Base-by-base conservation (phyloP, 257 asterid genomes). In the Capsicum baccatum region DNA sequence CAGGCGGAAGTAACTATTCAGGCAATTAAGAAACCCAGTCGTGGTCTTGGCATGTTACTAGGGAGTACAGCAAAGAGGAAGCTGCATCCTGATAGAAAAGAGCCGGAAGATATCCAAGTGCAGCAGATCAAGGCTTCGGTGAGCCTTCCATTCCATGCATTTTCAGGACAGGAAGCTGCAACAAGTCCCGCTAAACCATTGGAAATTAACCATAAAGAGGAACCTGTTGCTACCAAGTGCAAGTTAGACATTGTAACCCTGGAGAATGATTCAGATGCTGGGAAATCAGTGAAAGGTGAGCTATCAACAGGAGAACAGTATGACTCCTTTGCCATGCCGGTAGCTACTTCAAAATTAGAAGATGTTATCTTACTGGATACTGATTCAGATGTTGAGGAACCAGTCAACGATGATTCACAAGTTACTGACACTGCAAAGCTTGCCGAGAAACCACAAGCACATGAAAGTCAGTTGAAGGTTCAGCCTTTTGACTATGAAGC, bases 31-130 rank as follows among this genome's bases (percentile, higher is more conserved):
- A 97, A 95, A 89, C 98, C 98, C 67, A 92, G 85, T 87, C 93
- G 95, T 85, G 93, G 95, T 84, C 92, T 95, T 87, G 98, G 98
- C 89, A 93, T 96, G 58, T 62, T 95, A 90, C 89, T 97, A 35
- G 98, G 98, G 71, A 87, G 88, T 84, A 84, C 97, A 39, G 89
- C 92, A 11, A 95, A 97, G 88, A 90, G 97, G 88, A 97, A 93
- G 92, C 88, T 90, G 88, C 90, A 88, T 79, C 85, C 97, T 68
- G 94, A 91, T 69, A 92, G 79, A 86, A 87, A 76, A 73, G 92
- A 87, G 58, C 88, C 84, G 42, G 91, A 90, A 89, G 93, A 86
- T 33, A 86, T 87, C 81, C 94, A 96, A 87, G 90, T 96, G 79
- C 96, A 92, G 89, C 94, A 92, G 86, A 96, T 96, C 83, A 92